Evolutionary conservation across 495 filamentous ascomycete species (phyloP), one percentile per base, ranked within the genome.

Genomic region (Aspergillus campestris): DNA sequence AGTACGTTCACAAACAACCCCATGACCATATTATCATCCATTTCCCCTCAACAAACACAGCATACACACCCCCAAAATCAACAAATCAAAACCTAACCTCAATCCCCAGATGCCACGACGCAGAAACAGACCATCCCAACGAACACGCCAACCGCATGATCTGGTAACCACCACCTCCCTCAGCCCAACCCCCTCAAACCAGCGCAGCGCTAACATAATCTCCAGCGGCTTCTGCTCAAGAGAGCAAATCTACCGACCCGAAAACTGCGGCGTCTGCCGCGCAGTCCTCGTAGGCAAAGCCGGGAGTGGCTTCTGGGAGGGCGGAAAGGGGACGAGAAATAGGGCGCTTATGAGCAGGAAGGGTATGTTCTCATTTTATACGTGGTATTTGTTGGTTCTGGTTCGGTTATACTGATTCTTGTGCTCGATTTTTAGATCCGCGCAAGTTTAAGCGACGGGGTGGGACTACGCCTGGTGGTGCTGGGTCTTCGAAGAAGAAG

Each of bases 141-240:
- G 89, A 94, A 65, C 85, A 89, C 67, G 89, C 88, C 3, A 86
- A 87, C 51, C 68, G 87, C 34, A 95, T 95, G 89, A 79, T 95
- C 15, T 95, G 88, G 73, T 75, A 67, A 40, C 52, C 5, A 38
- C 6, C 27, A 14, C 14, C 5, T n/a, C 15, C 12, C 34, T 38
- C 15, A 34, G 7, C 18, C 7, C 28, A 15, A 49, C 27, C 29
- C 13, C 30, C 18, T 13, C 12, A 7, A 8, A 9, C 6, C n/a
- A 30, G 33, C 10, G 28, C 18, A 24, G 18, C 1, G 30, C 44
- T 56, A 46, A 53, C 30, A 5, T 15, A 24, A 18, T 29, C 18
- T 27, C n/a, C 38, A 70, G 67, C 61, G 86, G 86, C 15, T 85
- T 73, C 60, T 91, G 86, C 57, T 86, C 81, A 10, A 66, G 89